Conservation (phyloP, 2,329 filamentous ascomycete species). For the Diplodia seriata region DNA sequence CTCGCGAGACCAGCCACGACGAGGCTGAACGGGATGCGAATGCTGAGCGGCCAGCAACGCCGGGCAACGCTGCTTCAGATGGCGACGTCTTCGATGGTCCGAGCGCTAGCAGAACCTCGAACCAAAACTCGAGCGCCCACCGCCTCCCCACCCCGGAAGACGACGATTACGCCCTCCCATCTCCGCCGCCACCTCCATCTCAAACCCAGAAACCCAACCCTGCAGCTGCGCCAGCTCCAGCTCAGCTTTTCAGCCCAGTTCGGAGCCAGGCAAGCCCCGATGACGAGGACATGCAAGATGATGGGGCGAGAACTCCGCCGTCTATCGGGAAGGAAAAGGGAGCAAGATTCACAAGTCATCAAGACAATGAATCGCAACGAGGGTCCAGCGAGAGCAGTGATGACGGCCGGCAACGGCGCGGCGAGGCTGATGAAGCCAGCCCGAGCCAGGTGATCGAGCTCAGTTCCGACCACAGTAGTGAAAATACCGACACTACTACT, state of each 20-base stretch:
- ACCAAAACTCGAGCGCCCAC: conserved; percentile 35
- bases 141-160: conserved; percentile 45
- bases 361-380: conserved; percentile 1
- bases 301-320: conserved; percentile 37
- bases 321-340: conserved; percentile 7
- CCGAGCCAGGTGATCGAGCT: conserved; percentile 36
- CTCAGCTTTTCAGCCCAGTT: conserved; percentile 42
- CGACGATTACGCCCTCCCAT: conserved; percentile 17
- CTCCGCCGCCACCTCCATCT: conserved; percentile 40
- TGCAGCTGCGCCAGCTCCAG: conserved; percentile 32
- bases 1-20: neutral
- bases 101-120: conserved; percentile 36
- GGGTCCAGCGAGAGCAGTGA: conserved; percentile 11
- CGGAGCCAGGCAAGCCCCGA: conserved; percentile 33
- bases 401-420: conserved; percentile 31
- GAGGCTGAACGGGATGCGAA: conserved; percentile 12
- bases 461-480: conserved; percentile 35
- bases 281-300: conserved; percentile 44
- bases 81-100: conserved; percentile 39
- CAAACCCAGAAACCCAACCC: conserved; percentile 19
- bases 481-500: neutral
- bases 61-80: conserved; percentile 30
- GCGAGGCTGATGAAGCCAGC: conserved; percentile 34
- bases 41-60: conserved; percentile 20
- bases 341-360: neutral